Conservation (phyloP, 2,329 filamentous ascomycete genomes). For the Parasarocladium wereldwijsianum region DNA sequence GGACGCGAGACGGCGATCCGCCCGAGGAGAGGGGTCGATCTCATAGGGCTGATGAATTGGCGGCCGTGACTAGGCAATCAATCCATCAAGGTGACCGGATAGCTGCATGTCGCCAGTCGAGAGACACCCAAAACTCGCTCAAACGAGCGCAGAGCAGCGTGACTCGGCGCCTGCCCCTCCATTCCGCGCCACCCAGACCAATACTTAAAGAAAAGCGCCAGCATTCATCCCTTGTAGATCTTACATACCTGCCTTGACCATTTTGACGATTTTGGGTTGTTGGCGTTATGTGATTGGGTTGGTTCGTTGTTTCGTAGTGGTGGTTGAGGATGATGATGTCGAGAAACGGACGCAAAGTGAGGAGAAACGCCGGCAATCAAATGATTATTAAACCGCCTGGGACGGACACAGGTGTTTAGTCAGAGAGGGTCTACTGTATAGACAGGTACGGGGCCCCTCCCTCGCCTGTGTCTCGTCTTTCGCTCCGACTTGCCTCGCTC, state of each 20-base stretch:
- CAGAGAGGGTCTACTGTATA: too few species aligned
- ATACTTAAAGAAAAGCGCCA: conserved; percentile 14
- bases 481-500: too few species aligned
- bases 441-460: too few species aligned
- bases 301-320: conserved; percentile 6
- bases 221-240: conserved; percentile 7
- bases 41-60: neutral
- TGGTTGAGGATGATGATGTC: conserved; percentile 5
- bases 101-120: conserved; percentile 7
- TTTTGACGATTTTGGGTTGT: conserved; percentile 50
- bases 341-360: neutral
- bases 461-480: too few species aligned
- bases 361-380: too few species aligned
- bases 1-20: neutral
- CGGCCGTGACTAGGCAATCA: neutral
- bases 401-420: too few species aligned
- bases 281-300: conserved; percentile 7
- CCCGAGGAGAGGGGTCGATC: neutral
- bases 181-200: conserved; percentile 5
- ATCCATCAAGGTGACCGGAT: conserved; percentile 6
- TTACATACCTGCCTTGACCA: conserved; percentile 92
- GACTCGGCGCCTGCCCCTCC: conserved; percentile 9
- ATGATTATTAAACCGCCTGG: too few species aligned
- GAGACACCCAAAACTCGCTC: conserved; percentile 36
- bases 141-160: conserved; percentile 34